These are phyloP conservation scores for Aspergillus sp. DNA, from an alignment of 2,329 filamentous ascomycete species.

Conservation along the genomic window DNA sequence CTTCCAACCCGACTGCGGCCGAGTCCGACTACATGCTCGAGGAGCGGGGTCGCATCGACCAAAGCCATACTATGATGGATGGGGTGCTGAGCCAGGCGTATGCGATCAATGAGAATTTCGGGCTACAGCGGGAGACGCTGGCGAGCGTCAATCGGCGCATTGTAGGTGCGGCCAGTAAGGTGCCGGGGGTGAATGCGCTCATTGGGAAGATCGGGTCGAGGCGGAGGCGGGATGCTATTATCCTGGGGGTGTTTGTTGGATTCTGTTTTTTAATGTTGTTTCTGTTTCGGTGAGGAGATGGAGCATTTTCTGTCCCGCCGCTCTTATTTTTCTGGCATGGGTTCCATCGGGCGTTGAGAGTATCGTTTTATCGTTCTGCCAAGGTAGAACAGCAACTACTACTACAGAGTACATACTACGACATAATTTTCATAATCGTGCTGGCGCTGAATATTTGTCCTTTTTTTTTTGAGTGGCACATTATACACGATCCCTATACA, in stretches of 20 bases:
- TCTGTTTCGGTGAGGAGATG: constrained; percentile 56
- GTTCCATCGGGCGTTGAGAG: constrained; percentile 1
- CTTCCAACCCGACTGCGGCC: constrained; percentile 67
- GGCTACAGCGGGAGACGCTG: constrained; percentile 76
- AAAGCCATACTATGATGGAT: constrained; percentile 82
- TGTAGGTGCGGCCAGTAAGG: constrained; percentile 76
- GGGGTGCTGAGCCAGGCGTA: constrained; percentile 91
- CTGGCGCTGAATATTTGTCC: too few relatives aligned
- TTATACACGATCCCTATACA: constrained; percentile 3
- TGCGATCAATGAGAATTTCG: constrained; percentile 88
- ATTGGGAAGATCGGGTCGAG: constrained; percentile 90
- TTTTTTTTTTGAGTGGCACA: constrained; percentile 1
- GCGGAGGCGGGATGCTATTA: constrained; percentile 89
- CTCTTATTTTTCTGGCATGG: neutral
- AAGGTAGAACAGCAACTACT: constrained; percentile 3
- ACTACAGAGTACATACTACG: neutral
- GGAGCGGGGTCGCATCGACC: constrained; percentile 76
- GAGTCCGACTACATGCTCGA: constrained; percentile 97
- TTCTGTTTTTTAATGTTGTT: constrained; percentile 83
- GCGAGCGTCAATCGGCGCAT: constrained; percentile 85
- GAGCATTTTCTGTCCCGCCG: neutral
- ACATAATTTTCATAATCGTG: too few relatives aligned
- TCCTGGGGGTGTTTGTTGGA: constrained; percentile 83
- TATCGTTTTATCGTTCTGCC: constrained; percentile 2
- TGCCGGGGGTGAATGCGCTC: constrained; percentile 85